Percentiles rank a stretch among this genome's conserved stretches.
These are phyloP conservation scores for Zymoseptoria passerinii DNA, from an alignment of 2,329 filamentous ascomycete genomes.

Conservation along the genomic window DNA sequence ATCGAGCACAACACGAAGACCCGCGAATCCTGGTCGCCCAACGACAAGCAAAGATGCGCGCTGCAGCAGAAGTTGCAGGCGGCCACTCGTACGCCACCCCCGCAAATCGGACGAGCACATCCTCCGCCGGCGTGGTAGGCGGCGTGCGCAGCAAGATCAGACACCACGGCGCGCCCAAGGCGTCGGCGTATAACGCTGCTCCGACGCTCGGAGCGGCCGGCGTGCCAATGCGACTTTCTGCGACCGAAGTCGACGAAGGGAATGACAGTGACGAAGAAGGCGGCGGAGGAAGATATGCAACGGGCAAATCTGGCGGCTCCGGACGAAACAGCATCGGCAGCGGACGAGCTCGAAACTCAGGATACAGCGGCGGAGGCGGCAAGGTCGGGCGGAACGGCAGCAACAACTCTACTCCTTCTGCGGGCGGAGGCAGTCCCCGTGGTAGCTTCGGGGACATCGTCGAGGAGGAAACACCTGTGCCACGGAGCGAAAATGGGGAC, in stretches of 20 bases:
- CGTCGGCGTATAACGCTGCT: constrained; percentile 69
- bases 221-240: constrained; percentile 83
- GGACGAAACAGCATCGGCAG: constrained; percentile 51
- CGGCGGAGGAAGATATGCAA: constrained; percentile 43
- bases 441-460: constrained; percentile 34
- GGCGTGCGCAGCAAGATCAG: constrained; percentile 76
- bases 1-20: constrained; percentile 86
- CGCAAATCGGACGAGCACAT: constrained; percentile 23
- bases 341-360: constrained; percentile 35
- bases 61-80: constrained; percentile 72
- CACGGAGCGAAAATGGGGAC: constrained; percentile 27
- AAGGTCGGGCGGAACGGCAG: constrained; percentile 32
- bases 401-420: constrained; percentile 46
- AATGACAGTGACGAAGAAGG: constrained; percentile 64
- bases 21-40: constrained; percentile 75
- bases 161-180: constrained; percentile 72
- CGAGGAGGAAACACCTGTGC: constrained; percentile 41
- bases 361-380: constrained; percentile 6
- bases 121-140: constrained; percentile 31
- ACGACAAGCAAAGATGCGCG: constrained; percentile 76
- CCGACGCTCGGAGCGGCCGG: constrained; percentile 63
- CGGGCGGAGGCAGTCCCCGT: constrained; percentile 32
- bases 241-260: constrained; percentile 88
- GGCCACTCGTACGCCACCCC: constrained; percentile 35
- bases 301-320: constrained; percentile 56